Base-by-base conservation (phyloP, 768 basidiomycete species). In the Cystofilobasidium bisporidii region DNA sequence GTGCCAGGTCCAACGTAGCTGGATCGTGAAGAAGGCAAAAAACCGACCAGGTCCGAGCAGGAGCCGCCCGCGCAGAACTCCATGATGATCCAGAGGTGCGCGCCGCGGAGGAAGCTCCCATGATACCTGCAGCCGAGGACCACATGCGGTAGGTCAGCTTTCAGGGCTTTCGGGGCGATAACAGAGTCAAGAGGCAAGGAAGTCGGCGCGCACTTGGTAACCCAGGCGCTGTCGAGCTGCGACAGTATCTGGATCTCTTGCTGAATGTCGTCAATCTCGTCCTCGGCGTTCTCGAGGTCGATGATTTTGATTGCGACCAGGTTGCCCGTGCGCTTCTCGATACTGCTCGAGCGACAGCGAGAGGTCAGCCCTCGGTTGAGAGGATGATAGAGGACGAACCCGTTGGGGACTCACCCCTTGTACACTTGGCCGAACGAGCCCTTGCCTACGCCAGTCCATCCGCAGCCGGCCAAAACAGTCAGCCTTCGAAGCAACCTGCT, bases 381-480 rank as follows among this genome's bases (percentile, higher is more conserved):
- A 20, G 36, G 61, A 3, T 33, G 22, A n/a, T 5, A 28, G n/a
- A 32, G 30, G 48, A 38, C n/a, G 47, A 24, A 56, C 4, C 26
- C 9, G 58, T 38, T 36, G 56, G 38, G 36, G 26, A 66, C 73
- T 64, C 66, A 91, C 92, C 93, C 96, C 79, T 97, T 97, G 81
- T 89, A 97, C n/a, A 98, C 93, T 78, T 97, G 96, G 74, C 94
- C 96, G 74, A 99, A 98, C 8, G 93, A 97, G 38, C 94, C 94
- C 78, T 99, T 97, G 70, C 93, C 94, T 96, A 57, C 40, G 36
- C 50, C 10, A 22, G 36, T 9, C 43, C 18, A 47, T 28, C 20
- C 63, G 59, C 28, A 55, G 48, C 55, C 20, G 20, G 24, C 38
- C 26, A n/a, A 55, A 24, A 12, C 0, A 0, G 30, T 50, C 45